phyloP scores from a whole-genome alignment of 805 yeast species.

The Sugiyamaella americana region DNA sequence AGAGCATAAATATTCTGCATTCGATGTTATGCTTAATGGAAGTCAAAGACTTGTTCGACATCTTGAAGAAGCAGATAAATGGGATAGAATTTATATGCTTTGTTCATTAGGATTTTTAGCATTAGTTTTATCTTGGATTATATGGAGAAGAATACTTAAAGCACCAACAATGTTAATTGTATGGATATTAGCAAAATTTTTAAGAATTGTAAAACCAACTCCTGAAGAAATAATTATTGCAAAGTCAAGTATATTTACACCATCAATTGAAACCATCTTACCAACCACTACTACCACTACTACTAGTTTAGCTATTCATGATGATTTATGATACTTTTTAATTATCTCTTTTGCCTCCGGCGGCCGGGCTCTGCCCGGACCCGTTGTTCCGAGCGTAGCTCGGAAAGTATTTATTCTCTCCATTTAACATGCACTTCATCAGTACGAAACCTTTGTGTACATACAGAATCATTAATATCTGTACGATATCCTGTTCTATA shows the following conservation, averaged over 20 bases:
- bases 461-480: slow-evolving; percentile 62
- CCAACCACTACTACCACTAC: background rate
- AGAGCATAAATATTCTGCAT: slow-evolving; percentile 32
- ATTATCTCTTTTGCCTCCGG: background rate
- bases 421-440: slow-evolving; percentile 88
- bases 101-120: slow-evolving; percentile 34
- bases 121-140: slow-evolving; percentile 32
- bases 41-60: slow-evolving; percentile 32
- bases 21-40: slow-evolving; percentile 33
- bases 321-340: background rate
- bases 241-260: background rate
- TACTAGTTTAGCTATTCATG: background rate
- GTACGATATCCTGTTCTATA: slow-evolving; percentile 71
- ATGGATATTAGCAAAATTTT: slow-evolving; percentile 25
- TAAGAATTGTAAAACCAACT: slow-evolving; percentile 8
- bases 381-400: background rate
- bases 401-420: slow-evolving; percentile 48
- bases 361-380: background rate
- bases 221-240: background rate
- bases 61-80: slow-evolving; percentile 36
- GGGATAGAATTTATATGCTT: slow-evolving; percentile 35
- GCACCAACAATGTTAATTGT: slow-evolving; percentile 32
- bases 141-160: slow-evolving; percentile 35
- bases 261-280: background rate
- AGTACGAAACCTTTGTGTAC: slow-evolving; percentile 90